Base-by-base conservation (phyloP, 2,329 filamentous ascomycete species). In the Ampelomyces quisqualis region DNA sequence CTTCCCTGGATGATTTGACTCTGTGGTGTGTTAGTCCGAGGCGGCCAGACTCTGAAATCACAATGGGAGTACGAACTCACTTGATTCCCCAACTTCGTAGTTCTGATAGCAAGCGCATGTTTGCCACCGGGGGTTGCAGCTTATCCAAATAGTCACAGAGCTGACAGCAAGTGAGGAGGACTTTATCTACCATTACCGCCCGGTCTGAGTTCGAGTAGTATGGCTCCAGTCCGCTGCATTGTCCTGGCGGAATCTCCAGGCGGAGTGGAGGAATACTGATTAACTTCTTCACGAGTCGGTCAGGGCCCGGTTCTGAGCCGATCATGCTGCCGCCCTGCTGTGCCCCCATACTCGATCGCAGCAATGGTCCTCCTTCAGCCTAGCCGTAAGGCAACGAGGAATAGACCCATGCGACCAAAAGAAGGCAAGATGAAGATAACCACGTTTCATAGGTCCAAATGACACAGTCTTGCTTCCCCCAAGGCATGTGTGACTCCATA, bases 51-150 rank as follows among this genome's bases (percentile, higher is more conserved):
- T 8, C 20, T 4, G 21, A 39, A 9, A 9, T 18, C 9, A 15
- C 22, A 17, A 34, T 17, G 28, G 37, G 23, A 22, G 10, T 23
- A 48, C 30, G 29, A 15, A 43, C 48, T 40, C 40, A 49, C 48
- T 36, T 42, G 35, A 43, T 36, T 24, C 9, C 29, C 39, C 40
- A 30, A 18, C 22, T 37, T 10, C 31, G 45, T 15, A 39, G 38
- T 20, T 51, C 36, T 13, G 48, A 35, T 10, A 39, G 29, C 14
- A 49, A 34, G 19, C 28, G 40, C 49, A 52, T 52, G 4, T 38
- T 33, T 49, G 32, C 30, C 24, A 39, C 4, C 18, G n/a, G 43
- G 38, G 35, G 24, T 19, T 32, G 40, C 24, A 28, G 14, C 7
- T 18, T 9, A 31, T 40, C 40, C 23, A 36, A 37, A 39, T 44